phyloP scores from a whole-genome alignment of 2,329 filamentous ascomycete genomes.

The Diaporthe sp. region DNA sequence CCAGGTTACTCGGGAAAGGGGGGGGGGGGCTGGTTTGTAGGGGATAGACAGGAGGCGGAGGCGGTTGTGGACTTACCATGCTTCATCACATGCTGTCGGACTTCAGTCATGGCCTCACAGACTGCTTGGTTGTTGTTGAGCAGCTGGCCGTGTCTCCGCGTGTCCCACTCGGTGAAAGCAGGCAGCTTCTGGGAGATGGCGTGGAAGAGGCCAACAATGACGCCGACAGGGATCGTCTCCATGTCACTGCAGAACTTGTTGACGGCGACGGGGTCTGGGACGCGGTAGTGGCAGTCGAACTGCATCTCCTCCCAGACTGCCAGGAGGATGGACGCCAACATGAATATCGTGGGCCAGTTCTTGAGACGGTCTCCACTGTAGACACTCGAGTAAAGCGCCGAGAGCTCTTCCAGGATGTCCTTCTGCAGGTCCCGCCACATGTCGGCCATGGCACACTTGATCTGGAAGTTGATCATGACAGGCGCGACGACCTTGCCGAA shows the following conservation, averaged over 20 bases:
- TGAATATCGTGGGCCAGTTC: constrained; percentile 99
- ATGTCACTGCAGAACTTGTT: constrained; percentile 97
- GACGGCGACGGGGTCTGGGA: constrained; percentile 85
- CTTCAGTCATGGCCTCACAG: constrained; percentile 96
- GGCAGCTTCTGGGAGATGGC: constrained; percentile 98
- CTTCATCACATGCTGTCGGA: constrained; percentile 91
- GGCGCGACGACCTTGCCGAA: constrained; percentile 91
- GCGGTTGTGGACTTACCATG: constrained; percentile 78
- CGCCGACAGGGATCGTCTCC: constrained; percentile 95
- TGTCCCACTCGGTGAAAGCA: constrained; percentile 94
- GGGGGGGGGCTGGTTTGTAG: no score
- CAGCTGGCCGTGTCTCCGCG: constrained; percentile 88
- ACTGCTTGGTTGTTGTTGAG: constrained; percentile 93
- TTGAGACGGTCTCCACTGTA: constrained; percentile 98
- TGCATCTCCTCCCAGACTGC: constrained; percentile 99
- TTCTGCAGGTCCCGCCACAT: constrained; percentile 99
- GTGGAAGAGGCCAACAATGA: constrained; percentile 96
- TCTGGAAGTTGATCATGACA: constrained; percentile 99
- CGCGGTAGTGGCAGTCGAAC: constrained; percentile 96
- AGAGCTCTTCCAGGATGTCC: constrained; percentile 95
- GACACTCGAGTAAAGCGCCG: constrained; percentile 93
- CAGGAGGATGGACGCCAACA: constrained; percentile 92
- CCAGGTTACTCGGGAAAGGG: no score
- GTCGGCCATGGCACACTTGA: constrained; percentile 96
- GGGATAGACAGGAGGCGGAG: background rate